A percentile compares a stretch with the other conserved stretches of the same genome.
Conservation (phyloP, 225 moss, liverwort and hornwort species). For the Sphagnum contortum region DNA sequence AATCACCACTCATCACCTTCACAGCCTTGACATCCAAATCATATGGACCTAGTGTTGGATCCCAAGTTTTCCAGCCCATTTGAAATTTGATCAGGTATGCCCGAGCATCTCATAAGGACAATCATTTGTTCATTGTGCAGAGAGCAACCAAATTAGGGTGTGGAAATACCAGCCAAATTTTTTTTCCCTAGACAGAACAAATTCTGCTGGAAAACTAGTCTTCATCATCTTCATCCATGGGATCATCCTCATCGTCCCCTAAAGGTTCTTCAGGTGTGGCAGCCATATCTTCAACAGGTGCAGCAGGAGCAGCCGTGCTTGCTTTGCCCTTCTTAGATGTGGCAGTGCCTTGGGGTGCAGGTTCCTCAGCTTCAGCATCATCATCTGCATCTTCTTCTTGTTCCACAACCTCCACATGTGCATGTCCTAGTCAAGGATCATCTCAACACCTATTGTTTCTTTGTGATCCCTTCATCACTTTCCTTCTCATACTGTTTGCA, state of each 20-base stretch:
- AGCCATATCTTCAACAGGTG: constrained; percentile 3
- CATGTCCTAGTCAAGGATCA: constrained; percentile 45
- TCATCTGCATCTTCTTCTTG: constrained; percentile 99
- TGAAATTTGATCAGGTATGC: too few species aligned
- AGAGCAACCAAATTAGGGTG: too few species aligned
- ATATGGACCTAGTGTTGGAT: too few species aligned
- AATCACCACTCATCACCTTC: too few species aligned
- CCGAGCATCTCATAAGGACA: too few species aligned
- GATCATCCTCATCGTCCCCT: constrained; percentile 64
- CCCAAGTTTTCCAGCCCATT: too few species aligned
- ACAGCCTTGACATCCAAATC: too few species aligned
- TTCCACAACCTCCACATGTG: constrained; percentile 95
- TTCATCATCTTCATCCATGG: constrained; percentile 74
- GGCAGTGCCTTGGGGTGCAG: constrained; percentile 17
- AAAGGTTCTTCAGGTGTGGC: constrained; percentile 26
- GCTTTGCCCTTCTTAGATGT: constrained; percentile 32
- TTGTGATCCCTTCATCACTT: too few species aligned
- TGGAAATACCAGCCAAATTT: too few species aligned
- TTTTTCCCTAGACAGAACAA: too few species aligned
- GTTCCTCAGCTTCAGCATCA: constrained; percentile 62
- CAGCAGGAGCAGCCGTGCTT: constrained; percentile 17
- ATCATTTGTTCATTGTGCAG: too few species aligned
- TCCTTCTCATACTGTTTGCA: too few species aligned
- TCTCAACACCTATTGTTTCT: not conserved
- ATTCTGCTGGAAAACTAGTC: constrained; percentile 5